Conservation (phyloP, 2,329 filamentous ascomycete genomes). For the Aurifilum marmelostoma region DNA sequence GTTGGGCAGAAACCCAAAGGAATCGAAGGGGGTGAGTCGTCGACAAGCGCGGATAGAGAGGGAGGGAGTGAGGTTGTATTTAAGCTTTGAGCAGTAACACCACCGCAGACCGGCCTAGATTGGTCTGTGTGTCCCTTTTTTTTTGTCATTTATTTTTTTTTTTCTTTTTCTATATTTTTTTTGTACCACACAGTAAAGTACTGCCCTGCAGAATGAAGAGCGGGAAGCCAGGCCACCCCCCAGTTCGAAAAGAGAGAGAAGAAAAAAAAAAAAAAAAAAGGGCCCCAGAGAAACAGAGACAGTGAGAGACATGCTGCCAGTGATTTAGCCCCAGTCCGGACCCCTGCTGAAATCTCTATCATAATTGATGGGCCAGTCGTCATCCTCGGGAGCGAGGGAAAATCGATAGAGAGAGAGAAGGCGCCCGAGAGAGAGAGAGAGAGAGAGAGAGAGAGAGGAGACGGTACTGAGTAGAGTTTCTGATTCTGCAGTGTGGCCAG, state of each 20-base stretch:
- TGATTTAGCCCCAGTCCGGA: background rate
- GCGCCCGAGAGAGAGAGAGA: background rate
- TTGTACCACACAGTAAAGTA: background rate
- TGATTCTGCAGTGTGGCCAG: background rate
- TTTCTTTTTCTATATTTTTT: background rate
- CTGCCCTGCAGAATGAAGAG: background rate
- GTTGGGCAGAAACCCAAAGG: conserved; percentile 7
- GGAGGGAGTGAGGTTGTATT: conserved; percentile 15
- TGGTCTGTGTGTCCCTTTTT: conserved; percentile 11
- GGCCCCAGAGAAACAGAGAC: background rate
- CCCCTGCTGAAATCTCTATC: conserved; percentile 4
- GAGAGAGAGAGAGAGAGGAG: background rate
- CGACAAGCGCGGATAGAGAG: background rate
- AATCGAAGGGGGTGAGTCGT: background rate
- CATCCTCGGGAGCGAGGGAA: conserved; percentile 5
- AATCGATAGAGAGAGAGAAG: background rate
- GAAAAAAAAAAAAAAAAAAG: too few relatives aligned
- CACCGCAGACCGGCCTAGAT: background rate
- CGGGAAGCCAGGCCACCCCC: background rate
- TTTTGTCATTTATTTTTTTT: background rate
- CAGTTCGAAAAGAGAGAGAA: background rate
- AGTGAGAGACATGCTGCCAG: background rate
- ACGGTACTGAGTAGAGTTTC: background rate
- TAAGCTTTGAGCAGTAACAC: conserved; percentile 9
- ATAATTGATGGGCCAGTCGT: conserved; percentile 7